phyloP scores from a whole-genome alignment of 1,284 basidiomycete species.

The Xerocomus minutiporus region DNA sequence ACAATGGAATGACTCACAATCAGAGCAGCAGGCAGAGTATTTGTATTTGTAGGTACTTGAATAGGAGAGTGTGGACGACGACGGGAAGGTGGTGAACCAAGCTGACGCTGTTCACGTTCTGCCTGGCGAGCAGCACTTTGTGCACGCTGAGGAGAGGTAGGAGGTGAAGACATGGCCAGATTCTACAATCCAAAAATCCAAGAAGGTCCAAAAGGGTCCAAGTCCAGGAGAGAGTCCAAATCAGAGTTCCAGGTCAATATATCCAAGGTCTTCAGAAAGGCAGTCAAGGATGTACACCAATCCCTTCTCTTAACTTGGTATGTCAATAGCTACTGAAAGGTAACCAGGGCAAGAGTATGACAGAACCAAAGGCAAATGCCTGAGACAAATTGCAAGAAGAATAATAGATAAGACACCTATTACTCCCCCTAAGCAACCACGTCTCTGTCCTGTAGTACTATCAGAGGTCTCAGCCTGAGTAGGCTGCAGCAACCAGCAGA shows the following conservation, averaged over 20 bases:
- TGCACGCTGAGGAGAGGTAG: too few relatives aligned
- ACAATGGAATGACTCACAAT: neutral
- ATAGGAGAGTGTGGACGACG: neutral
- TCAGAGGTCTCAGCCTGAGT: neutral
- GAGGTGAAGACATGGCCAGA: too few relatives aligned
- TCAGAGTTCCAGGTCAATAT: too few relatives aligned
- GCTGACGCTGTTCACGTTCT: too few relatives aligned
- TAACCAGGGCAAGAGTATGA: too few relatives aligned
- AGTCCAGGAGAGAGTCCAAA: too few relatives aligned
- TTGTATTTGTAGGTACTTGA: neutral
- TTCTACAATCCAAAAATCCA: too few relatives aligned
- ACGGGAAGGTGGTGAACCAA: neutral
- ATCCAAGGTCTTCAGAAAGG: neutral
- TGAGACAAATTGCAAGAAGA: neutral
- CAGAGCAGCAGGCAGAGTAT: neutral
- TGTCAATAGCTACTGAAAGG: neutral
- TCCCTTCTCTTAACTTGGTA: neutral
- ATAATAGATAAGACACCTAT: neutral
- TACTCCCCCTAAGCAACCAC: neutral
- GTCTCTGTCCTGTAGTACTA: neutral
- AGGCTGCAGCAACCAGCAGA: too few relatives aligned
- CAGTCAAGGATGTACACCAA: neutral
- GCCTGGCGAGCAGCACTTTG: too few relatives aligned
- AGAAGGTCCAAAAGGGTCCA: too few relatives aligned
- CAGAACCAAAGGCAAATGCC: neutral